Percentiles rank a stretch among this genome's conserved stretches.
Evolutionary conservation across 129 eudicot species (phyloP).

Genomic region (Daucus carota): DNA sequence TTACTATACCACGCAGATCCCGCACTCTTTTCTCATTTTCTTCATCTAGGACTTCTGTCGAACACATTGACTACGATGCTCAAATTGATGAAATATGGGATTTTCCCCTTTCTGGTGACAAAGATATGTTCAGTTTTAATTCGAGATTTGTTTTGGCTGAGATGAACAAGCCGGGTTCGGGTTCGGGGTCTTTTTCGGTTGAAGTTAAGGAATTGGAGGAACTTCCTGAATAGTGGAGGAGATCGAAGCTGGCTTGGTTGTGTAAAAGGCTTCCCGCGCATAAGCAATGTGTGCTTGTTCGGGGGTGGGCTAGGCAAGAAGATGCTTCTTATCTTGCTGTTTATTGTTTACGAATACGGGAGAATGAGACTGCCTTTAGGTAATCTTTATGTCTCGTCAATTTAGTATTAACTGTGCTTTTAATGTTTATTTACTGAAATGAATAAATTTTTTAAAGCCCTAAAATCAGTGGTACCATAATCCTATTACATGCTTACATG

Average conservation of each 20-base stretch:
- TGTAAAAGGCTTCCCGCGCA: too few species aligned
- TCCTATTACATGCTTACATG: background rate
- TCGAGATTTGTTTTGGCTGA: slow-evolving; percentile 31
- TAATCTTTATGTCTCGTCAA: slow-evolving; percentile 13
- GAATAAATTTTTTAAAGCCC: background rate
- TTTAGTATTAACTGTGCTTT: background rate
- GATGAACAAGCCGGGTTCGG: slow-evolving; percentile 19
- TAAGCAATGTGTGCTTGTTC: slow-evolving; percentile 35
- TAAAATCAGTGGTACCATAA: too few species aligned
- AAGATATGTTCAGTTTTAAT: slow-evolving; percentile 33
- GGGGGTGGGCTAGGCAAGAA: slow-evolving; percentile 74
- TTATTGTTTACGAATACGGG: slow-evolving; percentile 85
- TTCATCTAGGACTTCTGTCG: too few species aligned
- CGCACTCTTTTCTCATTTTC: too few species aligned
- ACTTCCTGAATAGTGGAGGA: slow-evolving; percentile 86
- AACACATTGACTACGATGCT: too few species aligned
- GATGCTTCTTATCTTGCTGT: slow-evolving; percentile 71
- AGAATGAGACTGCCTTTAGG: slow-evolving; percentile 71
- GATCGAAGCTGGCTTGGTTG: too few species aligned
- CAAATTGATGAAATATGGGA: too few species aligned
- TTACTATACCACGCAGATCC: too few species aligned
- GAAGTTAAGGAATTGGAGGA: slow-evolving; percentile 75
- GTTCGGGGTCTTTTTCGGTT: slow-evolving; percentile 24
- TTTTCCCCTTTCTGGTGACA: slow-evolving; percentile 15
- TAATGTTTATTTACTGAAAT: background rate